Base-by-base conservation (phyloP, 805 yeast species). In the Kodamaea kakaduensis region DNA sequence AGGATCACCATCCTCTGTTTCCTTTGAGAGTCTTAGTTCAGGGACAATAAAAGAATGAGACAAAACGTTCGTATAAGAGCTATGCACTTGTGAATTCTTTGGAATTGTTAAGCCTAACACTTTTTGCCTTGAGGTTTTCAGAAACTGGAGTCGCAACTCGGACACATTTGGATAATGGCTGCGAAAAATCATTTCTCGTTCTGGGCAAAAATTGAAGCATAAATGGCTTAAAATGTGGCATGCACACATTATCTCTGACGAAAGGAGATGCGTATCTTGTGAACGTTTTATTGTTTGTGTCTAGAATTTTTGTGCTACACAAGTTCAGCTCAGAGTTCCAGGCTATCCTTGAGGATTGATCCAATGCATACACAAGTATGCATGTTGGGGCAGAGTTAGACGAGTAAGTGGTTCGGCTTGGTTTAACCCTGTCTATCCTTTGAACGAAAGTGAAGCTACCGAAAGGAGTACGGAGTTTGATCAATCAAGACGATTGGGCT, bases 301-400 rank as follows among this genome's bases (percentile, higher is more conserved):
- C 12, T 3, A 10, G 15, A 12, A 4, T 10, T 23, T 7, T 21
- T 25, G 19, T 8, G 10, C 13, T 7, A 6, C 29, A 17, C 8
- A 22, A 5, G 20, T 25, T 17, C 9, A 18, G 7, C 26, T 24
- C 24, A 14, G 23, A 25, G 27, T 35, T 13, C 25, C 38, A 35
- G 38, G 38, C 38, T 35, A 35, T 35, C 38, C 38, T 12, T 6
- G 27, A 4, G 38, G 38, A 35, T 28, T 14, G 38, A 29, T 29
- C 32, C 38, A 35, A 35, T 35, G 38, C 30, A 24, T 19, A 16
- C 32, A 16, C 21, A 9, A 30, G 29, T 17, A 18, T 35, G 20
- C 38, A 35, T 35, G 38, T 29, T 19, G 38, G 31, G 25, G 22
- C 31, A n/a, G n/a, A n/a, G n/a, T n/a, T n/a, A n/a, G n/a, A n/a